Evolutionary conservation across 1,284 basidiomycete species (phyloP), one percentile per base, ranked within the genome.

Genomic region (Fomitopsis schrenkii): DNA sequence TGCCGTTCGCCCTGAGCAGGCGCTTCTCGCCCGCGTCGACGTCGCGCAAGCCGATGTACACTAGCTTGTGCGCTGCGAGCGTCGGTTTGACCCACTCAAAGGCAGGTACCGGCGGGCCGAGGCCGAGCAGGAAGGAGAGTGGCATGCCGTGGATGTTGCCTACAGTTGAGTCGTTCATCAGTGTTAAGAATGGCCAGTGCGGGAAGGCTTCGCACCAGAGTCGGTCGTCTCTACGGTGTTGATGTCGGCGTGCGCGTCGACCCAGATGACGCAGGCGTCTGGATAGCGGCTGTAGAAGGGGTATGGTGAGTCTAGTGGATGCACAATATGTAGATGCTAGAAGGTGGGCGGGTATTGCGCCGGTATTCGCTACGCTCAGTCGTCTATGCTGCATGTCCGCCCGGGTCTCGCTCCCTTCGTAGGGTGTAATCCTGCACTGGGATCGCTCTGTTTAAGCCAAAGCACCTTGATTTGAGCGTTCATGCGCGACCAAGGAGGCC

Each of bases 121-220:
- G 78, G 5, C 93, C 91, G 59, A 95, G 83, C 58, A 99, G 86
- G 86, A 99, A 99, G 19, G 97, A 94, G 55, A 98, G 85, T 42
- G 97, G 97, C 89, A 97, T 98, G 65, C 97, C 97, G 78, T 99
- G 97, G 64, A 99, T 88, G 77, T 99, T 98, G 52, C 97, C 88
- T 88, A 71, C 33, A 36, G 1, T 42, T 30, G 7, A 44, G 58
- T 63, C 54, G 50, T 3, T 36, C 6, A 9, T 50, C 28, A 46
- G 45, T 19, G 42, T 1, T 8, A 10, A 8, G 42, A 19, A 44
- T 2, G 22, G 2, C 22, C 22, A 19, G 4, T 17, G 42, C 17
- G n/a, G 42, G 4, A 15, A 19, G 55, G 30, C 1, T 33, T 8
- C 77, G 56, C 70, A 84, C 87, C 96, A 61, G 93, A 91, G 62